phyloP scores from a whole-genome alignment of 495 filamentous ascomycete genomes.

The Podospora appendiculata region DNA sequence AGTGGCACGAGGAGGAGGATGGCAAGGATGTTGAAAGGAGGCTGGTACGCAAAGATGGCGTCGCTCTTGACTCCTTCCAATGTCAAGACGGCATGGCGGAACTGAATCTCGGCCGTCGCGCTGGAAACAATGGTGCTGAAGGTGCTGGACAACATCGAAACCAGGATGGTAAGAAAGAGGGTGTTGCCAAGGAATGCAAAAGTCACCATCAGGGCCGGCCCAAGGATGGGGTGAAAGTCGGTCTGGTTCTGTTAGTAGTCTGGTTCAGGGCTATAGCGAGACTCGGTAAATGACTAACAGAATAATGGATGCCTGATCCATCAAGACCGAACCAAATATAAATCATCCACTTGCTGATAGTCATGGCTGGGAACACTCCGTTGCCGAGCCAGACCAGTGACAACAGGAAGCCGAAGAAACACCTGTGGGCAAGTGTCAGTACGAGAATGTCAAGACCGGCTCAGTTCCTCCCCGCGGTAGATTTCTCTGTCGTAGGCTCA shows the following conservation, averaged over 20 bases:
- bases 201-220: conserved; percentile 60
- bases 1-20: conserved; percentile 55
- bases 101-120: conserved; percentile 62
- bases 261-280: too few species aligned
- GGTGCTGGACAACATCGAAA: conserved; percentile 67
- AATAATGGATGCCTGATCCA: conserved; percentile 60
- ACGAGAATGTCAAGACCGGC: not conserved
- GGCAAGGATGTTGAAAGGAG: conserved; percentile 67
- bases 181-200: conserved; percentile 72
- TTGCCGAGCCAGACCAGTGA: conserved; percentile 60
- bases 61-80: conserved; percentile 71
- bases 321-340: conserved; percentile 77
- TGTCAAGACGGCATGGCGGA: conserved; percentile 62
- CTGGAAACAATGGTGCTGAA: conserved; percentile 59
- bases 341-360: conserved; percentile 71
- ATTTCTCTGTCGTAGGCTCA: not conserved
- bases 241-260: conserved; percentile 16
- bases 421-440: conserved; percentile 19
- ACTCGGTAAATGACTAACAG: conserved; percentile 24
- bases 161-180: conserved; percentile 66
- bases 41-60: conserved; percentile 64
- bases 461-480: too few species aligned
- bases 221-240: conserved; percentile 59
- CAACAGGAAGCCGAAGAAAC: conserved; percentile 63
- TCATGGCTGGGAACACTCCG: conserved; percentile 37